Evolutionary conservation across 108 stramenopile genomes (phyloP).

Genomic region (Cyclotella distinguenda): DNA sequence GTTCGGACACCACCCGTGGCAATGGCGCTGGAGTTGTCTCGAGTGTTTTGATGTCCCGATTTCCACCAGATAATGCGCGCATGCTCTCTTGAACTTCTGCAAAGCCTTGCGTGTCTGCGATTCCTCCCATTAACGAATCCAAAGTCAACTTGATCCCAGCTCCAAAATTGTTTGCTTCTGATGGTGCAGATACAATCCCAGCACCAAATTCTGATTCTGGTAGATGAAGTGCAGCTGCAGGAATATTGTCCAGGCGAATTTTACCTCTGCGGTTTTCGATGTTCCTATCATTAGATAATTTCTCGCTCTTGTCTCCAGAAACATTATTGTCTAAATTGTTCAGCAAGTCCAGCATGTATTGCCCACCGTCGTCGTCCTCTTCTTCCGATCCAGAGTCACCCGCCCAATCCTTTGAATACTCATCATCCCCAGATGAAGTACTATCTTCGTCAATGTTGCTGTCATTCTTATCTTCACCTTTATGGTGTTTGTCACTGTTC

Average conservation of each 20-base stretch:
- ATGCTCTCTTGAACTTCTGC: slow-evolving; percentile 75
- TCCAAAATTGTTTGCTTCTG: slow-evolving; percentile 17
- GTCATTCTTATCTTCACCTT: slow-evolving; percentile 43
- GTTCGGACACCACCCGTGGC: slow-evolving; percentile 69
- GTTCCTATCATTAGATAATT: not conserved
- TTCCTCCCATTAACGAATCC: slow-evolving; percentile 80
- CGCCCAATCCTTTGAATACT: slow-evolving; percentile 70
- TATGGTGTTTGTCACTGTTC: slow-evolving; percentile 38
- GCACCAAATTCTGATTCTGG: slow-evolving; percentile 50
- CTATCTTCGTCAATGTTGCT: slow-evolving; percentile 48
- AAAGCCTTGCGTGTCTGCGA: slow-evolving; percentile 86
- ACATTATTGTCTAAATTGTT: slow-evolving; percentile 63
- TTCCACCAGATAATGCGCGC: slow-evolving; percentile 40
- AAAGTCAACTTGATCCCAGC: slow-evolving; percentile 53
- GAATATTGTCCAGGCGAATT: slow-evolving; percentile 36
- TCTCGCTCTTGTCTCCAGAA: not conserved
- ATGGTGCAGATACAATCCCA: slow-evolving; percentile 28
- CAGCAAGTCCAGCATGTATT: slow-evolving; percentile 82
- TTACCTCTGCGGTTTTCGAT: slow-evolving; percentile 29
- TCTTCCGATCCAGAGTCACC: slow-evolving; percentile 40
- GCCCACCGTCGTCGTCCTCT: slow-evolving; percentile 83
- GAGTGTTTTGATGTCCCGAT: slow-evolving; percentile 18
- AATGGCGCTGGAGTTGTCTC: slow-evolving; percentile 72
- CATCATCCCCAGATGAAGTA: slow-evolving; percentile 15
- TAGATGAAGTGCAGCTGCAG: slow-evolving; percentile 41